These are phyloP conservation scores for Bryopsis sp. DNA, from an alignment of 139 green algal genomes.

Conservation along the genomic window DNA sequence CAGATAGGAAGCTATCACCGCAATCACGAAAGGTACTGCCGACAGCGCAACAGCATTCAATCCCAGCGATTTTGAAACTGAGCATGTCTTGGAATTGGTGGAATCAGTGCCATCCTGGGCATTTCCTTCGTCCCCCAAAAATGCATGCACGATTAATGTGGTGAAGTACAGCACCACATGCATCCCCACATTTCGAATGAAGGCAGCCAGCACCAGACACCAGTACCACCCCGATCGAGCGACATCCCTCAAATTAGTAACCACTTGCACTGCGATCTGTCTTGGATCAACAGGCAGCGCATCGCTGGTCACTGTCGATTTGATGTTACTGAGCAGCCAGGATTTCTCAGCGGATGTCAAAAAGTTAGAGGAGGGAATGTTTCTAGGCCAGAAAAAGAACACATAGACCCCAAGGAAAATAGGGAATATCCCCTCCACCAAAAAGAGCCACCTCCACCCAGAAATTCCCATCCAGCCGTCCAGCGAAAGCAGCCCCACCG, in stretches of 20 bases:
- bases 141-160: too few relatives aligned
- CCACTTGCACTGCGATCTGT: too few relatives aligned
- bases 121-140: too few relatives aligned
- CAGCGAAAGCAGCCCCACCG: background rate
- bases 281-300: background rate
- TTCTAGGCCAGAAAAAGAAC: background rate
- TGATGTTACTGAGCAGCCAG: background rate
- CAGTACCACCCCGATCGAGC: too few relatives aligned
- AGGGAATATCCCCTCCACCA: slow-evolving; percentile 7
- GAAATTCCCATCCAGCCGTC: slow-evolving; percentile 9
- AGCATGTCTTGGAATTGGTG: too few relatives aligned
- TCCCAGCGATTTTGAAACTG: background rate
- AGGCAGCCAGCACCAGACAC: too few relatives aligned
- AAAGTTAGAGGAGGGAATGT: background rate
- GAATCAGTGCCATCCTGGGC: too few relatives aligned
- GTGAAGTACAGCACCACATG: too few relatives aligned
- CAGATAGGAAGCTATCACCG: too few relatives aligned
- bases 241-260: too few relatives aligned
- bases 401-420: background rate
- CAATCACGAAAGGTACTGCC: slow-evolving; percentile 7
- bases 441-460: slow-evolving; percentile 17
- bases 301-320: background rate
- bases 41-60: background rate
- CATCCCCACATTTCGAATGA: too few relatives aligned
- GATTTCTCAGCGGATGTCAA: background rate